Percentiles rank a stretch among this genome's conserved stretches.
Evolutionary conservation across 139 green algal species (phyloP).

Genomic region (Volvox africanus): DNA sequence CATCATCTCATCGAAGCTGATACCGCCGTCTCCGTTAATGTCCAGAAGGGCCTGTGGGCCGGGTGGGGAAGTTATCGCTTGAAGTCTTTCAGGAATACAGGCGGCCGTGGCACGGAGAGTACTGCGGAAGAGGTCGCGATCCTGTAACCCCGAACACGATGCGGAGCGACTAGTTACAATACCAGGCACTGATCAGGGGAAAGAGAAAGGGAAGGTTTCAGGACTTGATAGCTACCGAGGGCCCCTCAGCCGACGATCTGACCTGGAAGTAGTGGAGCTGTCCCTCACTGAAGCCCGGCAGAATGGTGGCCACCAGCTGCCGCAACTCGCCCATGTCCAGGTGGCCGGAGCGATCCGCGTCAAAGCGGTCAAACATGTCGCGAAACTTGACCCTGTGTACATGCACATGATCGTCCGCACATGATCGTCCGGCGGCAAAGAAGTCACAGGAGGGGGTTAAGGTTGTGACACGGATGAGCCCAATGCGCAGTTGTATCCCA

Average conservation of each 20-base stretch:
- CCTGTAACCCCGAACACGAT: too few relatives aligned
- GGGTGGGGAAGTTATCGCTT: too few relatives aligned
- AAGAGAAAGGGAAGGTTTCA: too few relatives aligned
- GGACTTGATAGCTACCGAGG: too few relatives aligned
- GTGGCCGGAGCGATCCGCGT: constrained; percentile 41
- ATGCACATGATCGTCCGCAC: too few relatives aligned
- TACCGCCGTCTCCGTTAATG: constrained; percentile 52
- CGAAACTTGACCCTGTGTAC: constrained; percentile 38
- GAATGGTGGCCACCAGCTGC: constrained; percentile 41
- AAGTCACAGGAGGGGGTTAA: background rate
- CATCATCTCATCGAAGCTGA: constrained; percentile 60
- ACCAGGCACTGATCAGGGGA: too few relatives aligned
- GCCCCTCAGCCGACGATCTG: too few relatives aligned
- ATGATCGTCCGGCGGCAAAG: background rate
- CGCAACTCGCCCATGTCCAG: constrained; percentile 55
- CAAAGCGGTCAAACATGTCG: constrained; percentile 57
- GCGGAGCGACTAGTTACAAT: too few relatives aligned
- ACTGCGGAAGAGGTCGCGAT: too few relatives aligned
- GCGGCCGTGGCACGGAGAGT: too few relatives aligned
- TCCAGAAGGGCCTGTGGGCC: constrained; percentile 56
- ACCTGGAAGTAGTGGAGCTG: constrained; percentile 62
- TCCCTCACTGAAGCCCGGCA: constrained; percentile 48
- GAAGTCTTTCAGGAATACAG: too few relatives aligned
- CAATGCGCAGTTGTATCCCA: background rate
- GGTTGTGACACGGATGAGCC: background rate